These are phyloP conservation scores for Lepidium sativum DNA, from an alignment of 345 rosid species.

Conservation along the genomic window DNA sequence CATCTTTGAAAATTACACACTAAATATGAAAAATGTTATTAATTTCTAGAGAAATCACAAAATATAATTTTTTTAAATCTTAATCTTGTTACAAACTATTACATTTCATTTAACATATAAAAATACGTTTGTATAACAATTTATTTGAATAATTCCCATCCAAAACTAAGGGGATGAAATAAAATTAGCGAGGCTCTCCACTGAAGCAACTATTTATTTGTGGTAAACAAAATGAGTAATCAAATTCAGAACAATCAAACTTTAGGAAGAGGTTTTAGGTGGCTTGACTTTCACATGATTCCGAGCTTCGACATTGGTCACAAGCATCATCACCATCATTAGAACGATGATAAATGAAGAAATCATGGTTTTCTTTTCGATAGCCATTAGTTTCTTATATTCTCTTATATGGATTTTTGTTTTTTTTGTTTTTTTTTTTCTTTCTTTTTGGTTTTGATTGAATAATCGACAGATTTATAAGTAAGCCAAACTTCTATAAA, in stretches of 20 bases:
- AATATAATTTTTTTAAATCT: no score
- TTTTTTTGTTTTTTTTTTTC: not conserved
- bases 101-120: no score
- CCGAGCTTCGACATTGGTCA: constrained; percentile 18
- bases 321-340: constrained; percentile 21
- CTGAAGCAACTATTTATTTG: constrained; percentile 26
- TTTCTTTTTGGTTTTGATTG: not conserved
- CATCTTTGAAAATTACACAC: no score
- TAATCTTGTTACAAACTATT: no score
- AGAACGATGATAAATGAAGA: constrained; percentile 16
- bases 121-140: no score
- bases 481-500: not conserved
- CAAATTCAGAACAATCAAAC: not conserved
- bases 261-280: not conserved
- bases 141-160: no score
- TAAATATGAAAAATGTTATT: no score
- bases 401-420: constrained; percentile 11
- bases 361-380: constrained; percentile 20
- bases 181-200: not conserved
- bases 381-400: constrained; percentile 16
- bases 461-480: not conserved
- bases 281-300: constrained; percentile 17
- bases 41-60: no score
- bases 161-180: no score
- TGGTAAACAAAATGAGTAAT: constrained; percentile 14